phyloP scores from a whole-genome alignment of 192 early-diverging fungal genomes.

The Phycomyces nitens region DNA sequence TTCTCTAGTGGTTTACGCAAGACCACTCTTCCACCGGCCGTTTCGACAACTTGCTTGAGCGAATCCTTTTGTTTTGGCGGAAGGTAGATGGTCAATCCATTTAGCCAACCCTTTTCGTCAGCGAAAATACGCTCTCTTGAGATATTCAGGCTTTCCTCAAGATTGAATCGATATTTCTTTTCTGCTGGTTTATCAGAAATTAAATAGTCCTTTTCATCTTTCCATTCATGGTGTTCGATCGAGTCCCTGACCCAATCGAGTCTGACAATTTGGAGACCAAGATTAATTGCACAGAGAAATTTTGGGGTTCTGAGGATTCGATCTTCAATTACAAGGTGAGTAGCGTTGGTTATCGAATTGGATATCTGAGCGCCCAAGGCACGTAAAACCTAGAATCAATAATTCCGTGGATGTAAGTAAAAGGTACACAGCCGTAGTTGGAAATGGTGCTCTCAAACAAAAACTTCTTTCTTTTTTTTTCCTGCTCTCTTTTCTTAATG shows the following conservation, averaged over 20 bases:
- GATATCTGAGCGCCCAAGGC: neutral
- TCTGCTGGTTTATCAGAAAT: constrained; percentile 13
- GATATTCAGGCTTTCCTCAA: constrained; percentile 1
- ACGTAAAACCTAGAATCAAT: constrained; percentile 1
- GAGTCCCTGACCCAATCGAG: constrained; percentile 15
- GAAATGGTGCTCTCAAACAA: too few species aligned
- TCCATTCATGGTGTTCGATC: neutral
- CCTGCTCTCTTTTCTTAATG: too few species aligned
- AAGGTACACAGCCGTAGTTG: too few species aligned
- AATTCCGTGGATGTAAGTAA: too few species aligned
- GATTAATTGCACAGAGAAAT: constrained; percentile 20
- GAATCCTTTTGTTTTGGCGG: neutral
- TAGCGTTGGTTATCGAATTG: constrained; percentile 9
- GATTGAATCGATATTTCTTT: constrained; percentile 7
- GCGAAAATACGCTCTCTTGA: constrained; percentile 1
- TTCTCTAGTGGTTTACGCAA: neutral
- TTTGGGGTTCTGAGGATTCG: constrained; percentile 16
- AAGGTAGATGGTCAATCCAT: constrained; percentile 9
- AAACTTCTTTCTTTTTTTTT: too few species aligned
- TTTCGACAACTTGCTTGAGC: constrained; percentile 9
- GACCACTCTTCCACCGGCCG: constrained; percentile 12
- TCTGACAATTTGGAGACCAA: constrained; percentile 11
- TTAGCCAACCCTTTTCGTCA: neutral
- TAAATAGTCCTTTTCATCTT: constrained; percentile 4
- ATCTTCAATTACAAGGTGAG: constrained; percentile 8